A percentile compares a stretch with the other conserved stretches of the same genome.
These are phyloP conservation scores for Petrea volubilis DNA, from an alignment of 257 asterid genomes.

Conservation along the genomic window DNA sequence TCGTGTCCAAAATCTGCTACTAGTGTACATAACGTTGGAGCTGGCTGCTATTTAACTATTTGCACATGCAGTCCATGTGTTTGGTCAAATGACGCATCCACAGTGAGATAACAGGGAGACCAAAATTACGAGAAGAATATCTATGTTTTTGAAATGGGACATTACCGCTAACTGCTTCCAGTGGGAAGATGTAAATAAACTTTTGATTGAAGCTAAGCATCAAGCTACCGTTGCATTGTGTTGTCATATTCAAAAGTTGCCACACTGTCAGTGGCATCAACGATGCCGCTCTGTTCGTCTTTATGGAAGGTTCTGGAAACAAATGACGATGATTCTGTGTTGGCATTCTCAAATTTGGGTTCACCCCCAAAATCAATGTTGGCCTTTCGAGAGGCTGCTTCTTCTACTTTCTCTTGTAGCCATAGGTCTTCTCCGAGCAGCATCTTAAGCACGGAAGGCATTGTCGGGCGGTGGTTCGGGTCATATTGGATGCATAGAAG, in stretches of 20 bases:
- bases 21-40: too few species aligned
- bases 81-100: not conserved
- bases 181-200: not conserved
- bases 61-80: not conserved
- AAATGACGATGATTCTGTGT: not conserved
- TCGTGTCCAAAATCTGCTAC: too few species aligned
- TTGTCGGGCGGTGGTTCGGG: conserved; percentile 5
- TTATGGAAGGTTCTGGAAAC: not conserved
- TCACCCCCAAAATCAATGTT: not conserved
- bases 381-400: not conserved
- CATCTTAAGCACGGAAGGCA: conserved; percentile 8
- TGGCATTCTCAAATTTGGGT: too few species aligned
- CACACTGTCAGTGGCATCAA: not conserved
- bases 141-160: not conserved
- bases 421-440: conserved; percentile 6
- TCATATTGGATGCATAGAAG: conserved; percentile 10
- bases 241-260: not conserved
- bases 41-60: too few species aligned
- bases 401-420: conserved; percentile 2
- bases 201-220: not conserved
- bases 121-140: not conserved
- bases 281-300: not conserved
- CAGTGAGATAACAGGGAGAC: not conserved
- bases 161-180: not conserved
- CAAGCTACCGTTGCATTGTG: not conserved